Conservation (phyloP, 345 rosid genomes). For the Eucalyptus cloeziana region DNA sequence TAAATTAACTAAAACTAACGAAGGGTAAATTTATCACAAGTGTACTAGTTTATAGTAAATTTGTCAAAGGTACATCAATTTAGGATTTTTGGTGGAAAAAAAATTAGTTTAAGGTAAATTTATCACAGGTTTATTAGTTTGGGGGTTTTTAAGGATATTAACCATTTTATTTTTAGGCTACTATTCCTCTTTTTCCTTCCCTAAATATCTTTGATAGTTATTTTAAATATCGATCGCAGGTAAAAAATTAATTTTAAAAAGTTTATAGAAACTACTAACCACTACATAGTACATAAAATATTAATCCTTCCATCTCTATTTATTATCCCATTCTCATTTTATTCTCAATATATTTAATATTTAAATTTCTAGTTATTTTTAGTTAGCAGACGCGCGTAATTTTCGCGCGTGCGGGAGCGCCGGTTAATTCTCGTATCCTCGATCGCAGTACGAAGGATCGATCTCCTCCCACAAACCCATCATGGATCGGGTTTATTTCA, state of each 20-base stretch:
- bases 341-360: not conserved
- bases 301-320: not conserved
- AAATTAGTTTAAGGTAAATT: no score
- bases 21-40: no score
- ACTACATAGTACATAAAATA: not conserved
- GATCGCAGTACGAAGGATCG: not conserved
- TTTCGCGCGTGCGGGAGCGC: not conserved
- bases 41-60: no score
- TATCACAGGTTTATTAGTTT: no score
- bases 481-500: not conserved
- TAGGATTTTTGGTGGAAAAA: no score
- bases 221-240: no score
- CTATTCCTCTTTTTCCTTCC: not conserved
- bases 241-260: no score
- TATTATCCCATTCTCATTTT: not conserved
- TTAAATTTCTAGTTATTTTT: no score
- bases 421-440: not conserved
- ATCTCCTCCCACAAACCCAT: not conserved
- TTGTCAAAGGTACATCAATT: no score
- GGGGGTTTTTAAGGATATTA: no score
- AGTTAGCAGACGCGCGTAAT: not conserved
- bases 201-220: not conserved
- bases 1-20: no score
- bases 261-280: not conserved
- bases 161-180: not conserved